Conservation (phyloP, 495 filamentous ascomycete species). For the Pseudomonodictys pantanalensis region DNA sequence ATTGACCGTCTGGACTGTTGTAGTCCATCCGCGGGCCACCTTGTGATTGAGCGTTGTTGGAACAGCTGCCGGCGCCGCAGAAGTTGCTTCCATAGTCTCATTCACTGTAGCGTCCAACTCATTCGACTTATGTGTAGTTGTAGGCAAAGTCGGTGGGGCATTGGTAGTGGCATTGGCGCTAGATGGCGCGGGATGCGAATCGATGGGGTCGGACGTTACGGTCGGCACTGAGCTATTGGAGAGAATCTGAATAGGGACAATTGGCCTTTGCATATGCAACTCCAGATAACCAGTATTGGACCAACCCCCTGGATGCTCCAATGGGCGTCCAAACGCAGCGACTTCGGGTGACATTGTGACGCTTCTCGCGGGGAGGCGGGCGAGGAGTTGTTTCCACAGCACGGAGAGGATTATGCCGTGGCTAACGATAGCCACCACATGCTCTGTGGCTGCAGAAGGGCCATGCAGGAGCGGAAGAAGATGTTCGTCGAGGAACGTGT, state of each 20-base stretch:
- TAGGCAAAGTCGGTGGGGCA: too few relatives aligned
- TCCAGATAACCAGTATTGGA: slow-evolving; percentile 65
- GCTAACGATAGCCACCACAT: slow-evolving; percentile 63
- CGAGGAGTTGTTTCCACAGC: slow-evolving; percentile 62
- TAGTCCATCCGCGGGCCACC: slow-evolving; percentile 33
- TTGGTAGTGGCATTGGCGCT: too few relatives aligned
- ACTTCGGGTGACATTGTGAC: slow-evolving; percentile 39
- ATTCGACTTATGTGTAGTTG: too few relatives aligned
- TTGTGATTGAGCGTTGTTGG: background rate
- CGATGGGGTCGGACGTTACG: too few relatives aligned
- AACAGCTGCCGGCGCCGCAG: too few relatives aligned
- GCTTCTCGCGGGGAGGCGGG: slow-evolving; percentile 48
- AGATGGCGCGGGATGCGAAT: too few relatives aligned
- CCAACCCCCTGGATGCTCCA: slow-evolving; percentile 56
- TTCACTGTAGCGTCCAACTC: too few relatives aligned
- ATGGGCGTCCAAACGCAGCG: slow-evolving; percentile 22
- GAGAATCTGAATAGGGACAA: background rate
- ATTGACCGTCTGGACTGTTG: slow-evolving; percentile 56
- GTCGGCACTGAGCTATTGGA: background rate
- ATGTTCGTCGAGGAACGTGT: slow-evolving; percentile 60
- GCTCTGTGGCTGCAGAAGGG: slow-evolving; percentile 24
- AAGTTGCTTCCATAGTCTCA: too few relatives aligned
- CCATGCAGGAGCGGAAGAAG: slow-evolving; percentile 56
- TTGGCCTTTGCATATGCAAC: slow-evolving; percentile 41
- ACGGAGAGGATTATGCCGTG: slow-evolving; percentile 76